phyloP scores from a whole-genome alignment of 2,329 filamentous ascomycete species.

The Fusarium drepaniforme region DNA sequence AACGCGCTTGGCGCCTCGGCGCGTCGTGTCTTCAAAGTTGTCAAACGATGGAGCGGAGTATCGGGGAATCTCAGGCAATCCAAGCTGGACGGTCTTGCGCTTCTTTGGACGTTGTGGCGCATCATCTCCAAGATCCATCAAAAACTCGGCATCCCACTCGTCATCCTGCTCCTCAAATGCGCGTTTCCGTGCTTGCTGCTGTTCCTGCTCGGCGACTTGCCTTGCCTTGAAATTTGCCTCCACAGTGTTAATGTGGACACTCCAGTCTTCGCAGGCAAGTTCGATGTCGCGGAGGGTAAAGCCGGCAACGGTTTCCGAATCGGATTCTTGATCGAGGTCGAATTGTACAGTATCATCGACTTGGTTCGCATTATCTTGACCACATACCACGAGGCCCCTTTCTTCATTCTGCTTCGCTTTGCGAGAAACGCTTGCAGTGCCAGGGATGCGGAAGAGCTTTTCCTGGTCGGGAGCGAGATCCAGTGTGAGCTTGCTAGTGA shows the following conservation, averaged over 20 bases:
- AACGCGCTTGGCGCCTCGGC: constrained; percentile 81
- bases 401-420: constrained; percentile 69
- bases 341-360: constrained; percentile 56
- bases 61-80: constrained; percentile 68
- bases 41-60: constrained; percentile 81
- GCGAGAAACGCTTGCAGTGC: constrained; percentile 64
- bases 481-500: constrained; percentile 88
- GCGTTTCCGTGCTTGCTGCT: constrained; percentile 48
- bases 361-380: constrained; percentile 52
- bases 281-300: constrained; percentile 85
- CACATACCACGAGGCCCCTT: constrained; percentile 61
- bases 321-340: constrained; percentile 64
- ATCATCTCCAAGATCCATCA: constrained; percentile 62
- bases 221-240: constrained; percentile 52
- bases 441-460: constrained; percentile 83
- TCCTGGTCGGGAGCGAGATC: constrained; percentile 90
- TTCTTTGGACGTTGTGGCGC: constrained; percentile 70
- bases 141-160: constrained; percentile 74
- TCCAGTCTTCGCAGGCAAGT: constrained; percentile 90
- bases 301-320: constrained; percentile 77
- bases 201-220: constrained; percentile 48
- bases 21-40: constrained; percentile 80
- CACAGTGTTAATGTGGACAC: constrained; percentile 68
- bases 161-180: constrained; percentile 61
- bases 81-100: constrained; percentile 72